Conservation (phyloP, 495 filamentous ascomycete species). For the Podospora australis region DNA sequence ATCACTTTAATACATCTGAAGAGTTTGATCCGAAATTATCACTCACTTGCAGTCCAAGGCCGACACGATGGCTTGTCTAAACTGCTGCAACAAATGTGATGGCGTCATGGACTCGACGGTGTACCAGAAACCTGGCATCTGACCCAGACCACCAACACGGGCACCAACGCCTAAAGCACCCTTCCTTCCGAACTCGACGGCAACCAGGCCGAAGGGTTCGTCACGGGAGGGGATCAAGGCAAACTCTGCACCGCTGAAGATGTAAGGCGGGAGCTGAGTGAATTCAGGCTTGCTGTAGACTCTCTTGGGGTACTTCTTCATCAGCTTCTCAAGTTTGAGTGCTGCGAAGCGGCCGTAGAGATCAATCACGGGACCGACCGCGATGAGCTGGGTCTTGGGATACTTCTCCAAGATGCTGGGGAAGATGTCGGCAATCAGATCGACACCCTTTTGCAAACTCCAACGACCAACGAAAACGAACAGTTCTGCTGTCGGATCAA, state of each 20-base stretch:
- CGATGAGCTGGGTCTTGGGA: constrained; percentile 62
- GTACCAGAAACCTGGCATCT: constrained; percentile 77
- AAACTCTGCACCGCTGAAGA: constrained; percentile 75
- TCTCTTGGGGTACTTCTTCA: constrained; percentile 68
- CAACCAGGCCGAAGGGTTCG: constrained; percentile 76
- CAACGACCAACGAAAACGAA: constrained; percentile 75
- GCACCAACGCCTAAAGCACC: constrained; percentile 71
- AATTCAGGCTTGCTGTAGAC: constrained; percentile 75
- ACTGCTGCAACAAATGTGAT: constrained; percentile 64
- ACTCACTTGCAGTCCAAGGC: constrained; percentile 54
- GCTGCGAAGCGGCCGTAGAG: constrained; percentile 74
- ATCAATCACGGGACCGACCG: constrained; percentile 69
- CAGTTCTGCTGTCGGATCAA: constrained; percentile 61
- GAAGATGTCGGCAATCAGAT: constrained; percentile 72
- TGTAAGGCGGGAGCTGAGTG: constrained; percentile 64
- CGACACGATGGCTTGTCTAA: constrained; percentile 60
- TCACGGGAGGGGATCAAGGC: constrained; percentile 74
- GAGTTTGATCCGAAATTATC: constrained; percentile 7
- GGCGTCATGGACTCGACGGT: constrained; percentile 64
- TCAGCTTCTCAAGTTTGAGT: constrained; percentile 63
- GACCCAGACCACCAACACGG: constrained; percentile 60
- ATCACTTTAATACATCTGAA: neutral
- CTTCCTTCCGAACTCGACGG: constrained; percentile 74
- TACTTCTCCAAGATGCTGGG: constrained; percentile 63
- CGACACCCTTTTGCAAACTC: constrained; percentile 74